These are phyloP conservation scores for Dichomitus squalens DNA, from an alignment of 1,284 basidiomycete genomes.

Conservation along the genomic window DNA sequence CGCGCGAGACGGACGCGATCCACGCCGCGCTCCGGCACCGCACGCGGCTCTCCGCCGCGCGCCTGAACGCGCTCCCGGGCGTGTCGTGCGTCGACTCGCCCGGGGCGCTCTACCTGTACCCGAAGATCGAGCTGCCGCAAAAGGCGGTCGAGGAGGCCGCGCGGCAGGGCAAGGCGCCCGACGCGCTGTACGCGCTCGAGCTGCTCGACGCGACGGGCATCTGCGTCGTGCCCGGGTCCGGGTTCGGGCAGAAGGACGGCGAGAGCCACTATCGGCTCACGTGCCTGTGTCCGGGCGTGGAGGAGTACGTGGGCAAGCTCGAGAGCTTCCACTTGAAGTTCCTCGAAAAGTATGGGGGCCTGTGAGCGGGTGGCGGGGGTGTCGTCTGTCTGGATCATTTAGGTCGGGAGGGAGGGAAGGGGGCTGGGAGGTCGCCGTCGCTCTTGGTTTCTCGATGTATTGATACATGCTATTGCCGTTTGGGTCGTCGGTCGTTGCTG, in stretches of 20 bases:
- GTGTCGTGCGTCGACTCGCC: slow-evolving; percentile 88
- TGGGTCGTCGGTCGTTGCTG: too few relatives aligned
- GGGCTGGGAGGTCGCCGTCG: too few relatives aligned
- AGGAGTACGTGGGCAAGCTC: slow-evolving; percentile 85
- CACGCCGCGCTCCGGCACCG: slow-evolving; percentile 75
- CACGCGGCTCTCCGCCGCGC: slow-evolving; percentile 71
- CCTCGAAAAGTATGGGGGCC: slow-evolving; percentile 63
- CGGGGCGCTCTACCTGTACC: slow-evolving; percentile 90
- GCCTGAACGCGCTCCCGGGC: slow-evolving; percentile 79
- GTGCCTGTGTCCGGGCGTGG: slow-evolving; percentile 87
- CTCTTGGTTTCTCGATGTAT: too few relatives aligned
- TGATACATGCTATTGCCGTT: too few relatives aligned
- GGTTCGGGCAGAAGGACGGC: slow-evolving; percentile 89
- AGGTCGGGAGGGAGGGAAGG: too few relatives aligned
- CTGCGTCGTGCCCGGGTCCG: slow-evolving; percentile 89
- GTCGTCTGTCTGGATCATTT: too few relatives aligned
- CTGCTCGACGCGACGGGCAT: slow-evolving; percentile 90
- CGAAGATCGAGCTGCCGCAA: slow-evolving; percentile 69
- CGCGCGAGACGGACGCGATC: slow-evolving; percentile 79
- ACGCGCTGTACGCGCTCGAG: slow-evolving; percentile 85
- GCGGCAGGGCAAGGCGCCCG: slow-evolving; percentile 75
- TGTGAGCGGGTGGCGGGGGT: not conserved
- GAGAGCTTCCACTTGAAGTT: slow-evolving; percentile 86
- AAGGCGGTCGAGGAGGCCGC: slow-evolving; percentile 77
- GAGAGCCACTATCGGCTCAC: slow-evolving; percentile 89